A percentile compares a stretch with the other conserved stretches of the same genome.
Conservation (phyloP, 495 filamentous ascomycete species). For the Daldinia bambusicola region DNA sequence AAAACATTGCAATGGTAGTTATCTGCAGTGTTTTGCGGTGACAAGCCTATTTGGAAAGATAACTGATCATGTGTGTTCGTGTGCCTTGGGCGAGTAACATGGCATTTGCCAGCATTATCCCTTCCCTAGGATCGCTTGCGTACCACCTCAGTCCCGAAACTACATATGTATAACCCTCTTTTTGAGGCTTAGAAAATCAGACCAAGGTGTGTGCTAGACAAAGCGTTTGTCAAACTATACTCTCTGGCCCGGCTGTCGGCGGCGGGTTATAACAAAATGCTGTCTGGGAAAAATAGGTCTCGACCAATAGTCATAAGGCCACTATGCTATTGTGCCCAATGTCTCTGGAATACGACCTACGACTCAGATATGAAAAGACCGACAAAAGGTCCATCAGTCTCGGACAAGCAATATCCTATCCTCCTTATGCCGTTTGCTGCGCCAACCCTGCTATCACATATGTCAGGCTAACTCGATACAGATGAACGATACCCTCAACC, state of each 20-base stretch:
- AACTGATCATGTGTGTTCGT: slow-evolving; percentile 35
- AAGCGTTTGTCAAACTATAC: slow-evolving; percentile 30
- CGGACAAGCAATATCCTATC: slow-evolving; percentile 12
- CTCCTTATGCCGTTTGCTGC: slow-evolving; percentile 22
- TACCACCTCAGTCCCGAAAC: slow-evolving; percentile 27
- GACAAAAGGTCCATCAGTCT: not conserved
- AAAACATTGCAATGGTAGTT: slow-evolving; percentile 12
- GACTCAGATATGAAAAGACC: not conserved
- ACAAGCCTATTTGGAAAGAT: slow-evolving; percentile 33
- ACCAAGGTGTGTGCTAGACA: slow-evolving; percentile 8
- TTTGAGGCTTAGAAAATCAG: slow-evolving; percentile 24
- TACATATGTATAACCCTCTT: no score
- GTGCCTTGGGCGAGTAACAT: slow-evolving; percentile 18
- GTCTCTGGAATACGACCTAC: slow-evolving; percentile 24
- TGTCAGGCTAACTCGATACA: slow-evolving; percentile 7
- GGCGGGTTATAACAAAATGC: slow-evolving; percentile 26
- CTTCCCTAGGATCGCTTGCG: slow-evolving; percentile 12
- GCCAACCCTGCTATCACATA: slow-evolving; percentile 7
- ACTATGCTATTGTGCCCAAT: slow-evolving; percentile 23
- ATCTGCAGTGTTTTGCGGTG: slow-evolving; percentile 21
- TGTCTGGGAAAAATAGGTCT: slow-evolving; percentile 2
- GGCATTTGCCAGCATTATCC: slow-evolving; percentile 10
- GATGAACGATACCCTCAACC: slow-evolving; percentile 2
- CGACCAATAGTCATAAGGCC: slow-evolving; percentile 18
- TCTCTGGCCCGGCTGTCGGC: slow-evolving; percentile 19